A percentile compares a stretch with the other conserved stretches of the same genome.
These are phyloP conservation scores for Eimeria sp. DNA, from an alignment of 169 alveolate species.

Conservation along the genomic window DNA sequence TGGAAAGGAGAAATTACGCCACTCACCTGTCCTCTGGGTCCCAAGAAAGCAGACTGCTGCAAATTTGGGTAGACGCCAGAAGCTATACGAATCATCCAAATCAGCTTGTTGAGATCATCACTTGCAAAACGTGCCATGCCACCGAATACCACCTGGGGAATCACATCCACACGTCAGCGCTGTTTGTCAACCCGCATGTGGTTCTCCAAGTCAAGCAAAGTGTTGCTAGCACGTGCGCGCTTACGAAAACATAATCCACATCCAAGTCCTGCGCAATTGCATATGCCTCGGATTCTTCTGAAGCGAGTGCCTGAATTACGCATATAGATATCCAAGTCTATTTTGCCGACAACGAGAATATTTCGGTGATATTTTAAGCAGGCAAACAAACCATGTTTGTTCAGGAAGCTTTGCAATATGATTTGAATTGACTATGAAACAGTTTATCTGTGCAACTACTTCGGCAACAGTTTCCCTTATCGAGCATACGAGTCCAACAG, in stretches of 20 bases:
- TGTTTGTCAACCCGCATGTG: background rate
- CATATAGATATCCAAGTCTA: background rate
- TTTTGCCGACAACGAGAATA: background rate
- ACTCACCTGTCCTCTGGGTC: conserved; percentile 80
- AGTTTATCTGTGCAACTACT: background rate
- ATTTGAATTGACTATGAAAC: background rate
- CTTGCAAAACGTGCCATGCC: conserved; percentile 97
- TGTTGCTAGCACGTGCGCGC: background rate
- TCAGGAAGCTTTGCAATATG: background rate
- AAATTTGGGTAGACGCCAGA: conserved; percentile 95
- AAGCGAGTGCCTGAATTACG: conserved; percentile 90
- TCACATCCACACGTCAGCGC: too few relatives aligned
- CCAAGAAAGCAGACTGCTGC: conserved; percentile 86
- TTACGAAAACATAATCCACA: conserved; percentile 96
- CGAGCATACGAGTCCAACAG: conserved; percentile 94
- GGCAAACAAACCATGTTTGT: background rate
- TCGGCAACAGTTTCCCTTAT: background rate
- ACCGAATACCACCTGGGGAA: conserved; percentile 96
- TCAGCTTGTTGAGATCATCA: conserved; percentile 99
- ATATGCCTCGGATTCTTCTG: conserved; percentile 97
- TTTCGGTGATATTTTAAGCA: background rate
- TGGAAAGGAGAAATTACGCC: background rate
- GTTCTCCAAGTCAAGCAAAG: background rate
- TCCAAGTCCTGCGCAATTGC: conserved; percentile 94
- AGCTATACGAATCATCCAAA: conserved; percentile 99